phyloP scores from a whole-genome alignment of 495 filamentous ascomycete genomes.

The Aspergillus panamensis region DNA sequence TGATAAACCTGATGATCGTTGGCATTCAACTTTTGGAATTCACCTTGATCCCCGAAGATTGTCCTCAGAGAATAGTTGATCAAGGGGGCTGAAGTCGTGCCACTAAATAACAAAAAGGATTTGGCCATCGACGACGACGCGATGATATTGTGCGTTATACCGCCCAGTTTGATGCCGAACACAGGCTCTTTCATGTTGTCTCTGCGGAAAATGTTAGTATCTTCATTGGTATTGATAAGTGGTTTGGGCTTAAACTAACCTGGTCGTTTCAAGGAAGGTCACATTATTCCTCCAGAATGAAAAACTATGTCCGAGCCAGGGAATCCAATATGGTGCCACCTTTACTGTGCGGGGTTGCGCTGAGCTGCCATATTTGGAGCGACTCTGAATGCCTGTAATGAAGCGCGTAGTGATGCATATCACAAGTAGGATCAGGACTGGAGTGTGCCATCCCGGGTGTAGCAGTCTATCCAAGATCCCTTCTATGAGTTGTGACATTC shows the following conservation, averaged over 20 bases:
- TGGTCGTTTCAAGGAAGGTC: slow-evolving; percentile 36
- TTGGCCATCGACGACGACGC: slow-evolving; percentile 49
- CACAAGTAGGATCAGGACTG: not conserved
- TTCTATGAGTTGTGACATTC: not conserved
- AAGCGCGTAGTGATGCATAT: slow-evolving; percentile 39
- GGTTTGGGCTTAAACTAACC: slow-evolving; percentile 33
- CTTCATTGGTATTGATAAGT: not conserved
- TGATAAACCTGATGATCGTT: slow-evolving; percentile 33
- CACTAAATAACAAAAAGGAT: slow-evolving; percentile 38
- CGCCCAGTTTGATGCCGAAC: slow-evolving; percentile 51
- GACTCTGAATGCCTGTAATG: slow-evolving; percentile 35
- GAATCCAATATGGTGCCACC: slow-evolving; percentile 57
- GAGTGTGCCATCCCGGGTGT: not conserved
- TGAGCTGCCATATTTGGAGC: slow-evolving; percentile 15
- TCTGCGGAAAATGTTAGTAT: slow-evolving; percentile 25
- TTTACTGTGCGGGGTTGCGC: slow-evolving; percentile 33
- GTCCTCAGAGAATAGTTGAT: slow-evolving; percentile 42
- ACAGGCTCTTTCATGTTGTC: slow-evolving; percentile 43
- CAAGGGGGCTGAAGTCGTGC: slow-evolving; percentile 31
- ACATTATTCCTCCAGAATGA: slow-evolving; percentile 46
- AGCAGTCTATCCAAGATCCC: not conserved
- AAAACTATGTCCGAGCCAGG: slow-evolving; percentile 52
- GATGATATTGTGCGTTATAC: slow-evolving; percentile 48
- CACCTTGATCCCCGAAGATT: slow-evolving; percentile 48
- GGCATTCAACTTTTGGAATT: slow-evolving; percentile 32